Conservation (phyloP, 176 grass and related monocot genomes). For the Hordeum marinum region DNA sequence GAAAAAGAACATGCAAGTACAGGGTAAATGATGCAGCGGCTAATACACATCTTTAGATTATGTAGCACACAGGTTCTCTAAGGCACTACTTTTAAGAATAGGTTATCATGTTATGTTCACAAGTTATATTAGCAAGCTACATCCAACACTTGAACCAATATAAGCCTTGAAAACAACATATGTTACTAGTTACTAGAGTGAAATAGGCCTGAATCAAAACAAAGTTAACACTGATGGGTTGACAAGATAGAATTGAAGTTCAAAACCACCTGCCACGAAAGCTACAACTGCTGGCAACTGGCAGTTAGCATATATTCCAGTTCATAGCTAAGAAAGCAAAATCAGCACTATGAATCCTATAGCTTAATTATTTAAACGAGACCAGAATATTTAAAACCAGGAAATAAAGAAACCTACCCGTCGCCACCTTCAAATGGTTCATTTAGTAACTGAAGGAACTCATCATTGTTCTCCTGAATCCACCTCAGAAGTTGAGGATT, state of each 20-base stretch:
- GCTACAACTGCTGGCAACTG: not conserved
- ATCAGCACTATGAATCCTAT: not conserved
- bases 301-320: not conserved
- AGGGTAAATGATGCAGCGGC: not conserved
- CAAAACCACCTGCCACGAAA: not conserved
- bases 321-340: not conserved
- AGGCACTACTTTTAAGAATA: not conserved
- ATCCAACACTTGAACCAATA: not conserved
- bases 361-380: not conserved
- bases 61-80: not conserved
- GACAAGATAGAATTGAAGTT: not conserved
- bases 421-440: conserved; percentile 66
- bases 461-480: conserved; percentile 89
- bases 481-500: conserved; percentile 85
- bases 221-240: not conserved
- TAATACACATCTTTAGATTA: not conserved
- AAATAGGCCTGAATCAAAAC: not conserved
- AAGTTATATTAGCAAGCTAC: not conserved
- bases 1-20: not conserved
- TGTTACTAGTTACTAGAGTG: not conserved
- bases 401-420: conserved; percentile 42
- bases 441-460: conserved; percentile 93
- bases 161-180: not conserved
- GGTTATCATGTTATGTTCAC: not conserved
- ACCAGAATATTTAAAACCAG: not conserved